These are phyloP conservation scores for Neonectria coccinea DNA, from an alignment of 2,329 filamentous ascomycete species.

Conservation along the genomic window DNA sequence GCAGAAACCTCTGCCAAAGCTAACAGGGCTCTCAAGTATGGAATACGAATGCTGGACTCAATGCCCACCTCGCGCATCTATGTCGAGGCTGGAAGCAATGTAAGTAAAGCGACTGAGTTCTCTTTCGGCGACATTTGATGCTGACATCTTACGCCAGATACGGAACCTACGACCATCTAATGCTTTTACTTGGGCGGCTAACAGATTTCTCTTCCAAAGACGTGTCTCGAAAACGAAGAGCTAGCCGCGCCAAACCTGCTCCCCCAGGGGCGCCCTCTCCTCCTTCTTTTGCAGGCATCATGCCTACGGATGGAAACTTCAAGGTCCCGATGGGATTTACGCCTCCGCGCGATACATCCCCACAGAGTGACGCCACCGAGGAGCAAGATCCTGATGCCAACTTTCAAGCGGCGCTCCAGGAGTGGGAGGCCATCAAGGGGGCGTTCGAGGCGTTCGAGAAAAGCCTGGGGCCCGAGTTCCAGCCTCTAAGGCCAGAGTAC, in stretches of 20 bases:
- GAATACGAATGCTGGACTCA: conserved; percentile 85
- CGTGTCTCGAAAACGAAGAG: conserved; percentile 79
- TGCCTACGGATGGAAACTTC: conserved; percentile 64
- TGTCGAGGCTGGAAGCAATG: conserved; percentile 81
- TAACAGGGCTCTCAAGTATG: conserved; percentile 66
- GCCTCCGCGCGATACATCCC: conserved; percentile 59
- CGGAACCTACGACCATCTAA: conserved; percentile 88
- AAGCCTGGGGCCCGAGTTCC: conserved; percentile 79
- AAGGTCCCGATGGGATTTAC: conserved; percentile 66
- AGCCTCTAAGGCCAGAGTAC: conserved; percentile 77
- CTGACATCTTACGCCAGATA: conserved; percentile 67
- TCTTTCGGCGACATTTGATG: background rate
- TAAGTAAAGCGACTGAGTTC: conserved; percentile 53
- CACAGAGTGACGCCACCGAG: conserved; percentile 58
- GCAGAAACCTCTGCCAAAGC: conserved; percentile 10
- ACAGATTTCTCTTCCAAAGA: conserved; percentile 84
- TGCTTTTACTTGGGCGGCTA: conserved; percentile 83
- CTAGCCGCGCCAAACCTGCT: conserved; percentile 53
- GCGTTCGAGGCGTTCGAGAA: conserved; percentile 76
- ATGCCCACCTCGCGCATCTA: conserved; percentile 84
- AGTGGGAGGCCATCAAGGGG: conserved; percentile 81
- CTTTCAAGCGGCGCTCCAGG: conserved; percentile 76
- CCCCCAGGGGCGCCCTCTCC: conserved; percentile 50
- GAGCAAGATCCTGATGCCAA: conserved; percentile 71
- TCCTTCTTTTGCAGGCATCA: conserved; percentile 66